Evolutionary conservation across 2,329 filamentous ascomycete genomes (phyloP), one percentile per base, ranked within the genome.

Genomic region (Aspergillus unguis): DNA sequence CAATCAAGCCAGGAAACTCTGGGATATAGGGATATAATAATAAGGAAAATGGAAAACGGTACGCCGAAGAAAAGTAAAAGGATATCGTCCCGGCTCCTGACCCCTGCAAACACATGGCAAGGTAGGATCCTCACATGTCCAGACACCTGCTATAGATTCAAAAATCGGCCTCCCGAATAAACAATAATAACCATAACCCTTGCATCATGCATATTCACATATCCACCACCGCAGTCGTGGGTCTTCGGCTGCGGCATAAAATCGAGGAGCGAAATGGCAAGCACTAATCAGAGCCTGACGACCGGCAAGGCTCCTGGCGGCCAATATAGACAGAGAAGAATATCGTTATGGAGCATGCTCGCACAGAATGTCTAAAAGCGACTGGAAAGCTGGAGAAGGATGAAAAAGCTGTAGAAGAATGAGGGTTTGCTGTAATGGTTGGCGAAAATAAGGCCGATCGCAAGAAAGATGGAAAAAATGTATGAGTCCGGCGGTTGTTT

Each of bases 121-220:
- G 17, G 17, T 17, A 17, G 53, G 40, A 54, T 51, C 43, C 56
- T 52, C 50, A 52, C 50, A 48, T 59, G 55, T 50, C 51, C 52
- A 56, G 55, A 59, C 55, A 58, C 57, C 58, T 58, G 53, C 52
- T 51, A 54, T 54, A 50, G 52, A 56, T 49, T 51, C 44, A 47
- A 54, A 53, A 37, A 44, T 36, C 5, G 38, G 40, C 50, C 57
- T 48, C 57, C 58, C 55, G 47, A 50, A 42, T 47, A 55, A 50
- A 57, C 47, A 54, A 51, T 49, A 46, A 54, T 45, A 60, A 55
- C 41, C 53, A 54, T 58, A 57, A 48, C 50, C 52, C 43, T 59
- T 61, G 57, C 60, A 57, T 60, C 59, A 58, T 58, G 58, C 57
- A 62, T 52, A 53, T 50, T 47, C 50, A 37, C 43, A 54, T 44